Evolutionary conservation across 2,329 filamentous ascomycete genomes (phyloP).

Genomic region (Sporothrix euskadiensis): DNA sequence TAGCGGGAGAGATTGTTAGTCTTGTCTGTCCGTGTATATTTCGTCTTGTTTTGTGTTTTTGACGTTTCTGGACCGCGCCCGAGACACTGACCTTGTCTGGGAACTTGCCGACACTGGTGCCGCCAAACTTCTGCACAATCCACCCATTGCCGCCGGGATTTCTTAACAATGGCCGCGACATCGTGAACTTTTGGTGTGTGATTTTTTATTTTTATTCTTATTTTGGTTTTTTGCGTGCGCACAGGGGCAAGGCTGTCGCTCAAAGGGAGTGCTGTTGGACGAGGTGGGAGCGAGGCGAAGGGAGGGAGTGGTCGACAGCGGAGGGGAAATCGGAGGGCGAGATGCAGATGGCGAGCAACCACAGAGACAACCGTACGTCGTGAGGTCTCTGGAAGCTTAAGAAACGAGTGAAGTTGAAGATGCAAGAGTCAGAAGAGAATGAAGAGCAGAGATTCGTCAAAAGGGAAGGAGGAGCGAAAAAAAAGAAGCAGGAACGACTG

Average conservation of each 20-base stretch:
- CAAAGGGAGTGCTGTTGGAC: not conserved
- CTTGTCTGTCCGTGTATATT: not conserved
- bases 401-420: not conserved
- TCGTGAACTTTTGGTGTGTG: conserved; percentile 20
- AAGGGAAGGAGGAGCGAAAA: not conserved
- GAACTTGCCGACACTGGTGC: conserved; percentile 60
- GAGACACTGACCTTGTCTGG: conserved; percentile 50
- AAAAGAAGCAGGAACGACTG: not conserved
- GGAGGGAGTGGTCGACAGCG: not conserved
- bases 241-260: conserved; percentile 8
- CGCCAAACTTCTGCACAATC: conserved; percentile 64
- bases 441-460: not conserved
- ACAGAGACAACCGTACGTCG: conserved; percentile 60
- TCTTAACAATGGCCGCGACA: conserved; percentile 29
- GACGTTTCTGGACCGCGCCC: conserved; percentile 32
- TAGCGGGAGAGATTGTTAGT: conserved; percentile 35
- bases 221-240: not conserved
- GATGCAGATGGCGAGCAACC: conserved; percentile 49
- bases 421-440: conserved; percentile 9
- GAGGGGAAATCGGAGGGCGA: not conserved
- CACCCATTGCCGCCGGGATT: conserved; percentile 39
- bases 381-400: conserved; percentile 5
- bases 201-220: too few relatives aligned
- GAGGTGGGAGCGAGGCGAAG: not conserved
- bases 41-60: not conserved